These are phyloP conservation scores for Curvularia sp. DNA, from an alignment of 2,329 filamentous ascomycete species.

Conservation along the genomic window DNA sequence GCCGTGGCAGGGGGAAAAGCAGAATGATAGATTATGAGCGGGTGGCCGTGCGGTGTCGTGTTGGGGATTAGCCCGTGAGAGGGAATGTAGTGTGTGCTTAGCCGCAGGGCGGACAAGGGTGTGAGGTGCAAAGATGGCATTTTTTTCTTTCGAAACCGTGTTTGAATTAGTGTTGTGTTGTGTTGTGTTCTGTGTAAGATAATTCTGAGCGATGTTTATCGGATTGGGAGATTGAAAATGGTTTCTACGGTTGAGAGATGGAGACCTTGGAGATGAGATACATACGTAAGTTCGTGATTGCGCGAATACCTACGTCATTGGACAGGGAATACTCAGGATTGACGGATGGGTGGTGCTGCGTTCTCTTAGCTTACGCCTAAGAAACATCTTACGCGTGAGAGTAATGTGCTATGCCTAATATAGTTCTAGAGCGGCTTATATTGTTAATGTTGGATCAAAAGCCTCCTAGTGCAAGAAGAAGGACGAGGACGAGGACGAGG, in stretches of 20 bases:
- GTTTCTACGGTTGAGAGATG: too few species aligned
- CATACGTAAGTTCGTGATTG: neutral
- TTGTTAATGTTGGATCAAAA: too few species aligned
- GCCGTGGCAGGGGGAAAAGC: conserved; percentile 59
- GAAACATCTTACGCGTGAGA: neutral
- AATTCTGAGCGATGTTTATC: neutral
- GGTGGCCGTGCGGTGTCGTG: conserved; percentile 68
- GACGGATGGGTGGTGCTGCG: neutral
- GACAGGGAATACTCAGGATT: neutral
- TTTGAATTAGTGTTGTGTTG: too few species aligned
- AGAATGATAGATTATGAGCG: conserved; percentile 70
- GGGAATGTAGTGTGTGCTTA: conserved; percentile 68
- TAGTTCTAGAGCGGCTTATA: too few species aligned
- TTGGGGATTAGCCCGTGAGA: conserved; percentile 67
- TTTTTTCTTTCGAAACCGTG: neutral
- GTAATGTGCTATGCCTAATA: neutral
- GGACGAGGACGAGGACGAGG: too few species aligned
- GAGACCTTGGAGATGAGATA: neutral
- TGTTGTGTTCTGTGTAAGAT: too few species aligned
- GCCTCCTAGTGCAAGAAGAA: too few species aligned
- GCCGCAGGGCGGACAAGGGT: conserved; percentile 59
- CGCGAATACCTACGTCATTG: neutral
- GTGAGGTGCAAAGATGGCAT: conserved; percentile 45
- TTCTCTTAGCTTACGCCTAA: neutral
- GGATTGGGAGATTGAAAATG: neutral